A percentile compares a stretch with the other conserved stretches of the same genome.
Evolutionary conservation across 345 rosid genomes (phyloP).

Genomic region (Populus ilicifolia): DNA sequence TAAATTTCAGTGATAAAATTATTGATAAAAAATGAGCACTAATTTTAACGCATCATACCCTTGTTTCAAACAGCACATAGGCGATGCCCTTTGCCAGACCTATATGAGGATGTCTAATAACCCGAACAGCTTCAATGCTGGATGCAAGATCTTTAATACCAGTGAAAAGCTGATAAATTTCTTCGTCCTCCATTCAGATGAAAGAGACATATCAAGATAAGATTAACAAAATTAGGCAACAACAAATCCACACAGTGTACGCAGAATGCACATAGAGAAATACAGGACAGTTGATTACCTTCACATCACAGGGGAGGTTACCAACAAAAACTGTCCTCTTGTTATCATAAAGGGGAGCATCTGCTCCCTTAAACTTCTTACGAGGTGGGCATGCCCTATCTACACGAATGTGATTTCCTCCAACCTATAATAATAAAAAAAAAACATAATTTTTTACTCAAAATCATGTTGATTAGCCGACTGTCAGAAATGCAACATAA

Average conservation of each 20-base stretch:
- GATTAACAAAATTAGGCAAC: neutral
- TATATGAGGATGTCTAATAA: slow-evolving; percentile 73
- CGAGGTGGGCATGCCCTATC: slow-evolving; percentile 98
- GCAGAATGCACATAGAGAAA: neutral
- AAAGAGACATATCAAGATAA: neutral
- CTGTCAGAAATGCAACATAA: slow-evolving; percentile 34
- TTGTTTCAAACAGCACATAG: slow-evolving; percentile 77
- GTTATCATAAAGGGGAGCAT: slow-evolving; percentile 57
- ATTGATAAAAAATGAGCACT: neutral
- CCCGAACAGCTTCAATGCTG: slow-evolving; percentile 84
- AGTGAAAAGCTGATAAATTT: slow-evolving; percentile 74
- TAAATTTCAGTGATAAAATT: no score
- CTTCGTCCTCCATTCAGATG: slow-evolving; percentile 65
- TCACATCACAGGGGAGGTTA: slow-evolving; percentile 94
- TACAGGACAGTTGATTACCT: slow-evolving; percentile 42
- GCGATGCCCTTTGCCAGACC: slow-evolving; percentile 96
- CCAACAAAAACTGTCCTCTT: slow-evolving; percentile 88
- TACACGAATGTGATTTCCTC: slow-evolving; percentile 86
- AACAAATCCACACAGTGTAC: neutral
- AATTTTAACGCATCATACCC: slow-evolving; percentile 43
- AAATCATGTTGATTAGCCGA: neutral
- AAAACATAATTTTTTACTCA: neutral
- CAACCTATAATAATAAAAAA: slow-evolving; percentile 46
- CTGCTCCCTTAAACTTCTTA: slow-evolving; percentile 71
- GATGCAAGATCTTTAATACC: slow-evolving; percentile 53